Base-by-base conservation (phyloP, 805 yeast genomes). In the Wickerhamiella cacticola region DNA sequence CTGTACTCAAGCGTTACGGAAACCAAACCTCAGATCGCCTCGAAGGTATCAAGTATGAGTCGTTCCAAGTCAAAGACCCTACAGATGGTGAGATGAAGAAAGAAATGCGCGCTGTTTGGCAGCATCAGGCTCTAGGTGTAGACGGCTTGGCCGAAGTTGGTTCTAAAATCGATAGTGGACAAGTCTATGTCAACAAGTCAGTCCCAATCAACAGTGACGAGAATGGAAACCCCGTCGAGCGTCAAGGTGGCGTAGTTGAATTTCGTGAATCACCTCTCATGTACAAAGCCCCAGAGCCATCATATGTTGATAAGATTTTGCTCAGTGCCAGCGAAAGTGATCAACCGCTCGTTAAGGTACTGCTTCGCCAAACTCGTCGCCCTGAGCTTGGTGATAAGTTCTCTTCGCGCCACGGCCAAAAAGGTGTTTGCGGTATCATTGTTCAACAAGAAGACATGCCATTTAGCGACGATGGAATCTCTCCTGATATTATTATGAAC, bases 81-180 rank as follows among this genome's bases (percentile, higher is more conserved):
- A n/a, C 12, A 2, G 42, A 39, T 3, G 42, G 24, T 4, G 13
- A 6, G 5, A n/a, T 16, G 19, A 15, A 23, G 12, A 19, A 12
- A 3, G 42, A 39, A 24, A 15, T 24, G 3, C 23, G 23, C 3
- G 16, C 19, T 6, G 41, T 22, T 10, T 19, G 26, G 24, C 41
- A 36, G 25, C 98, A 92, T 62, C 73, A 74, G 22, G 76, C 94
- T 0, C 66, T 92, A 45, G 98, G 96, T 1, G 82, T 89, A 0
- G 98, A 92, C 68, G 98, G 98, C 5, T 69, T 92, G 53, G 97
- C 96, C 49, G 97, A 87, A 66, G 96, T 92, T 41, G 98, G 98
- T 52, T 80, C 80, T 68, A 76, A 75, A 57, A 80, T 92, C 35
- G 89, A 82, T 53, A 82, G 86, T 63, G 97, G 98, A 2, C 96